A percentile compares a stretch with the other conserved stretches of the same genome.
These are phyloP conservation scores for Fusarium domesticum DNA, from an alignment of 2,329 filamentous ascomycete species.

Conservation along the genomic window DNA sequence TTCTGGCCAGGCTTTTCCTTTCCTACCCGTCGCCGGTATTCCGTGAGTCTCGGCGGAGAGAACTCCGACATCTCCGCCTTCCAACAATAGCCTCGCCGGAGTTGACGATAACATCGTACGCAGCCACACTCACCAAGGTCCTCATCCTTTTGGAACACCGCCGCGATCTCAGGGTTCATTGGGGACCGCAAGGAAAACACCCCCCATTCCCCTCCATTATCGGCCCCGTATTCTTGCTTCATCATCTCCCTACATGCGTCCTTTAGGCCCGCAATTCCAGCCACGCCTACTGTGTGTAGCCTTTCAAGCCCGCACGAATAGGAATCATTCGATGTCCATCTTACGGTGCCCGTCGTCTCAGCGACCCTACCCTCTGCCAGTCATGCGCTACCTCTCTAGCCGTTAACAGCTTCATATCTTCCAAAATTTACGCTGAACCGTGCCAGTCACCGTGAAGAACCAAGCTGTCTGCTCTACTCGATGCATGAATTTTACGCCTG, in stretches of 20 bases:
- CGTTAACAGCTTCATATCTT: slow-evolving; percentile 4
- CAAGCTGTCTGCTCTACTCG: slow-evolving; percentile 1
- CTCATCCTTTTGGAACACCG: no score
- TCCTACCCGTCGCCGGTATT: background rate
- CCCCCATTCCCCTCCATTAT: no score
- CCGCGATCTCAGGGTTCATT: no score
- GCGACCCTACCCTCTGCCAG: no score
- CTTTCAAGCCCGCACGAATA: slow-evolving; percentile 18
- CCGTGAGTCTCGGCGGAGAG: slow-evolving; percentile 13
- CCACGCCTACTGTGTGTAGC: no score
- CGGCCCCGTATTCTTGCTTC: no score
- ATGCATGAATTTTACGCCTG: background rate
- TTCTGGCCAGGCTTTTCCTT: slow-evolving; percentile 5
- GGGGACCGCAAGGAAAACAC: no score
- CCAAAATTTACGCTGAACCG: background rate
- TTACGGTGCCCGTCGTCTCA: no score
- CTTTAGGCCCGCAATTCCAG: slow-evolving; percentile 15
- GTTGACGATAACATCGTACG: no score
- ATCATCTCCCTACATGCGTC: background rate
- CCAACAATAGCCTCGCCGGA: background rate
- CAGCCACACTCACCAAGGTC: no score
- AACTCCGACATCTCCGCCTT: slow-evolving; percentile 14
- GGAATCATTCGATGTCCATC: slow-evolving; percentile 2
- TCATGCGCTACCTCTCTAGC: no score
- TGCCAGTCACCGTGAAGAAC: slow-evolving; percentile 11